Conservation (phyloP, 345 rosid species). For the Capsella bursapastoris region DNA sequence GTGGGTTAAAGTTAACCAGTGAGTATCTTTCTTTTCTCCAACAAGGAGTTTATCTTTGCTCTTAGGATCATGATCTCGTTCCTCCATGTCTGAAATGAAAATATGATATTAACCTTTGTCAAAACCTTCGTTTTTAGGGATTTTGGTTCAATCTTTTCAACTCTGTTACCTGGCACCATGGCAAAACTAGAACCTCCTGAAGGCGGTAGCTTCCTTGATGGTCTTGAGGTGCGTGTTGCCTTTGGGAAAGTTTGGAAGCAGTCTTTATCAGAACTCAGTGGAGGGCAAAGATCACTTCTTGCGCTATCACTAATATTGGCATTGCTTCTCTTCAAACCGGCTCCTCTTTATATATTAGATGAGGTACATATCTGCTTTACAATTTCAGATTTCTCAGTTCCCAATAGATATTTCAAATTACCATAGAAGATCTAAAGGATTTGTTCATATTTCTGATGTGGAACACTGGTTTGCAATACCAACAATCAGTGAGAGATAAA, state of each 20-base stretch:
- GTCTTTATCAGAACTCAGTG: constrained; percentile 92
- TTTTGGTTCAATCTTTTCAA: constrained; percentile 95
- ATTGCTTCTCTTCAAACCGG: constrained; percentile 94
- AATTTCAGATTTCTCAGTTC: constrained; percentile 9
- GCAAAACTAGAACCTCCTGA: constrained; percentile 95
- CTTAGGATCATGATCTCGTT: constrained; percentile 1
- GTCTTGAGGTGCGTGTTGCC: constrained; percentile 98
- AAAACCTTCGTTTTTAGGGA: constrained; percentile 59
- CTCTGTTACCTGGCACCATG: constrained; percentile 92
- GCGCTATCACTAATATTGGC: constrained; percentile 95
- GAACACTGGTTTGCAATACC: neutral
- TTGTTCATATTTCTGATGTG: neutral
- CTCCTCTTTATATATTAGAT: constrained; percentile 94
- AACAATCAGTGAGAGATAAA: neutral
- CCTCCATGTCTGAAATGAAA: neutral
- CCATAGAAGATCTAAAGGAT: neutral
- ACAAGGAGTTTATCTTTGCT: constrained; percentile 3
- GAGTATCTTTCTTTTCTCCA: neutral
- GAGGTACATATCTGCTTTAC: constrained; percentile 61
- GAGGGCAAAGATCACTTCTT: constrained; percentile 93
- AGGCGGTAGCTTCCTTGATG: constrained; percentile 94
- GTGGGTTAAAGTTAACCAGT: constrained; percentile 97
- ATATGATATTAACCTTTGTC: neutral
- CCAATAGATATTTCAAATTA: constrained; percentile 2
- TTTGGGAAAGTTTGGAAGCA: constrained; percentile 98